These are phyloP conservation scores for Aureobasidium zeae DNA, from an alignment of 2,329 filamentous ascomycete genomes.

Conservation along the genomic window DNA sequence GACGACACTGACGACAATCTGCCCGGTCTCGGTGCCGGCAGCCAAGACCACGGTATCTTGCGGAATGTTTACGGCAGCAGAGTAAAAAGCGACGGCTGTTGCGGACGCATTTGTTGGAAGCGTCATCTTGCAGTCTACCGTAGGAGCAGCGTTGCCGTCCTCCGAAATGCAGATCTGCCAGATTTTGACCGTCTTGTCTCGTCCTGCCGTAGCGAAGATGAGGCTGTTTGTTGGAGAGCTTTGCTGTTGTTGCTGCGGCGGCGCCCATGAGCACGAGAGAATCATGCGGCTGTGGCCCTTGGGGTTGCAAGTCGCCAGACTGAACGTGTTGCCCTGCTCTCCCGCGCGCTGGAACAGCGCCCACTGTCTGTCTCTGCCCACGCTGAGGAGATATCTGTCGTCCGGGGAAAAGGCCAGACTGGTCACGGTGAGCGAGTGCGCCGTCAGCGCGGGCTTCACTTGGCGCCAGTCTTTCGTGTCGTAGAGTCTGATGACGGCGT, in stretches of 20 bases:
- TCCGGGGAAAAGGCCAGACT: slow-evolving; percentile 69
- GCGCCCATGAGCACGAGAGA: slow-evolving; percentile 76
- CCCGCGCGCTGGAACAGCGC: slow-evolving; percentile 60
- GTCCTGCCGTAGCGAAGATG: slow-evolving; percentile 75
- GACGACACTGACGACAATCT: slow-evolving; percentile 19
- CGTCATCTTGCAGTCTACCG: slow-evolving; percentile 21
- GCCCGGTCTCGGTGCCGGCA: slow-evolving; percentile 25
- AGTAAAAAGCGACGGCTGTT: slow-evolving; percentile 28
- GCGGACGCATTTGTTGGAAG: slow-evolving; percentile 24
- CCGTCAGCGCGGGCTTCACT: slow-evolving; percentile 69
- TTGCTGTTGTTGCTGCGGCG: too few species aligned
- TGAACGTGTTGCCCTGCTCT: slow-evolving; percentile 44
- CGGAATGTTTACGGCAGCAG: neutral
- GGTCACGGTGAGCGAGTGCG: slow-evolving; percentile 79
- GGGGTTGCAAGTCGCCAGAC: slow-evolving; percentile 54
- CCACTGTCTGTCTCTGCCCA: slow-evolving; percentile 89
- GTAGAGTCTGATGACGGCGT: slow-evolving; percentile 87
- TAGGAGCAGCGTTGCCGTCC: slow-evolving; percentile 18
- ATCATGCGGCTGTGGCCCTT: slow-evolving; percentile 94
- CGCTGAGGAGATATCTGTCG: slow-evolving; percentile 68
- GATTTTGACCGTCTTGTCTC: slow-evolving; percentile 71
- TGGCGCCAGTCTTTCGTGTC: slow-evolving; percentile 84
- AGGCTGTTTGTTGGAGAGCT: slow-evolving; percentile 28
- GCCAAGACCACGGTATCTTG: slow-evolving; percentile 18
- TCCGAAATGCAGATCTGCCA: slow-evolving; percentile 37